Evolutionary conservation across 805 yeast species (phyloP), one percentile per base, ranked within the genome.

Genomic region (Cyberlindnera petersonii): DNA sequence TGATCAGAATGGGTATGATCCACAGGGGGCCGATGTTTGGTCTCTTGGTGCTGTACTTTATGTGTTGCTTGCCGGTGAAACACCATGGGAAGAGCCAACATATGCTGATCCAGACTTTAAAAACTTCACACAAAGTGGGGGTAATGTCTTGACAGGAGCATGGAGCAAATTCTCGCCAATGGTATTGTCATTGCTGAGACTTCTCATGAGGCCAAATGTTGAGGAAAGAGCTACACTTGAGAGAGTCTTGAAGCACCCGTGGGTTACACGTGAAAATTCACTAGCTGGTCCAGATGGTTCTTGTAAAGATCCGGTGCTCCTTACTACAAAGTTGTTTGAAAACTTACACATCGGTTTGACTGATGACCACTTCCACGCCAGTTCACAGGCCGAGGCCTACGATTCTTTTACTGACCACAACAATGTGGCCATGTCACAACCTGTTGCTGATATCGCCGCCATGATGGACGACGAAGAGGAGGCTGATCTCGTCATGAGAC

Each of bases 1-100:
- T 16, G 48, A 50, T 17, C 33, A 42, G 6, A 59, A 63, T 3
- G 69, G 71, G 4, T 83, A 83, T 49, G 77, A 73, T 32, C 77
- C 86, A 1, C 75, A 74, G 37, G 47, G 56, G 3, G 66, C 79
- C 1, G 88, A 82, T 58, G 59, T 80, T 14, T 82, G 88, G 89
- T 78, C 86, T 0, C 71, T 82, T 50, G 87, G 86, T 2, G 65
- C 79, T 4, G 74, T 82, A 2, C 43, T 81, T 10, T 80, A 74
- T 57, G 87, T 79, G 1, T 54, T 82, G 16, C 50, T 80, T 19
- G 67, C 80, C 1, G 89, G 88, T 2, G 75, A 74, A 48, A 75
- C 81, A 0, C 85, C 87, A 1, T 82, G 89, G 89, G 82, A 78
- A 43, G 73, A 75, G 49, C 86, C 88, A 0, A 65, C 69, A 16